Percentiles rank a stretch among this genome's conserved stretches.
Conservation (phyloP, 305 asterid genomes). For the Fraxinus floribunda region DNA sequence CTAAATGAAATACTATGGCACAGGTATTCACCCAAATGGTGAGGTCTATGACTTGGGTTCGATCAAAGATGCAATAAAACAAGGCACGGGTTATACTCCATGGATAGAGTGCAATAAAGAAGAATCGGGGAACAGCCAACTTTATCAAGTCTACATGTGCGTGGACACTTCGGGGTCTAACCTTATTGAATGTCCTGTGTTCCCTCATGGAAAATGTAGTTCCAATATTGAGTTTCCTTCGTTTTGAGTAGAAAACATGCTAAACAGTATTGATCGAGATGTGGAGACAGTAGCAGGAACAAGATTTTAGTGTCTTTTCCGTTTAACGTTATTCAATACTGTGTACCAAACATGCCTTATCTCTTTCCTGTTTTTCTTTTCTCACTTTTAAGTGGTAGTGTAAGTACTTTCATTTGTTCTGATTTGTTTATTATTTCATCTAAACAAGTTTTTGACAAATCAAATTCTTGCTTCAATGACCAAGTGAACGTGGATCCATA, state of each 20-base stretch:
- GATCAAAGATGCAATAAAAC: slow-evolving; percentile 51
- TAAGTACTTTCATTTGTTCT: background rate
- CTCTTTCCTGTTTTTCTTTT: background rate
- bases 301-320: background rate
- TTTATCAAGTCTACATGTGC: slow-evolving; percentile 67
- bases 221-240: slow-evolving; percentile 62
- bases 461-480: background rate
- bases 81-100: slow-evolving; percentile 58
- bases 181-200: slow-evolving; percentile 60
- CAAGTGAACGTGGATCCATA: background rate
- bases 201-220: slow-evolving; percentile 53
- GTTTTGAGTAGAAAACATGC: background rate
- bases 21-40: slow-evolving; percentile 60
- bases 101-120: slow-evolving; percentile 70
- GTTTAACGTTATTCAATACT: background rate
- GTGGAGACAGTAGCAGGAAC: background rate
- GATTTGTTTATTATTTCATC: background rate
- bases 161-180: slow-evolving; percentile 52
- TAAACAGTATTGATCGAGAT: background rate
- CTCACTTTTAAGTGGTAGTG: background rate
- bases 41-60: slow-evolving; percentile 38
- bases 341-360: background rate
- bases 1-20: background rate
- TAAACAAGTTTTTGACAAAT: background rate
- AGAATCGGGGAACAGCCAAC: slow-evolving; percentile 45